A percentile compares a stretch with the other conserved stretches of the same genome.
Evolutionary conservation across 2,329 filamentous ascomycete species (phyloP).

Genomic region (Calonectria fujianensis): DNA sequence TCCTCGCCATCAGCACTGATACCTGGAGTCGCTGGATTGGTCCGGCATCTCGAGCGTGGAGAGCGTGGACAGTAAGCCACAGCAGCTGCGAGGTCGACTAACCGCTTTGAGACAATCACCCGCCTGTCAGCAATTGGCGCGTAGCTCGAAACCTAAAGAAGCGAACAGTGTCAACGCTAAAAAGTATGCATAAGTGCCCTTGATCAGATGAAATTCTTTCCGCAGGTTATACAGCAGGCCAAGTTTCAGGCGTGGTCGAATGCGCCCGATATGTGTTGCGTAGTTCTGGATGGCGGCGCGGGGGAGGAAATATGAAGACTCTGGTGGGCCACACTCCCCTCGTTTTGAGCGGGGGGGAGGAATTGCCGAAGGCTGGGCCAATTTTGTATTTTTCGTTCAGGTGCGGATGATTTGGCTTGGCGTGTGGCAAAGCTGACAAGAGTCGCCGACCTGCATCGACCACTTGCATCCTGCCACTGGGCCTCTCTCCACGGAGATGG

Average conservation of each 20-base stretch:
- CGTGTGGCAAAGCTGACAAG: slow-evolving; percentile 8
- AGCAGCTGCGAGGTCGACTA: not conserved
- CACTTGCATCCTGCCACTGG: not conserved
- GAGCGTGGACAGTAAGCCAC: not conserved
- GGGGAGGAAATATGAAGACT: not conserved
- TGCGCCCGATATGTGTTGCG: no score
- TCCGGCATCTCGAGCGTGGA: not conserved
- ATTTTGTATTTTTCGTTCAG: not conserved
- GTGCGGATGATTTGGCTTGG: slow-evolving; percentile 4
- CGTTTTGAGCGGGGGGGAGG: not conserved
- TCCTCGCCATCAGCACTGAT: not conserved
- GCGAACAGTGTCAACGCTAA: not conserved
- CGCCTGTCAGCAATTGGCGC: no score
- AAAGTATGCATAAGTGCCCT: slow-evolving; percentile 13
- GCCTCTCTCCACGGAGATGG: not conserved
- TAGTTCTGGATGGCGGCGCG: not conserved
- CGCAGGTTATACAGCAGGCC: not conserved
- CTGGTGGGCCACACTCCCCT: not conserved
- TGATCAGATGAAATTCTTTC: not conserved
- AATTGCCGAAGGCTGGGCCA: not conserved
- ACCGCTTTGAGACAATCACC: not conserved
- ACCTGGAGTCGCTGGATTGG: not conserved
- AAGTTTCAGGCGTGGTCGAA: not conserved
- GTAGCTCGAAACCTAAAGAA: not conserved
- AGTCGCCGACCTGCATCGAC: not conserved